Evolutionary conservation across 768 basidiomycete genomes (phyloP), one percentile per base, ranked within the genome.

Genomic region (Mycena epipterygia): DNA sequence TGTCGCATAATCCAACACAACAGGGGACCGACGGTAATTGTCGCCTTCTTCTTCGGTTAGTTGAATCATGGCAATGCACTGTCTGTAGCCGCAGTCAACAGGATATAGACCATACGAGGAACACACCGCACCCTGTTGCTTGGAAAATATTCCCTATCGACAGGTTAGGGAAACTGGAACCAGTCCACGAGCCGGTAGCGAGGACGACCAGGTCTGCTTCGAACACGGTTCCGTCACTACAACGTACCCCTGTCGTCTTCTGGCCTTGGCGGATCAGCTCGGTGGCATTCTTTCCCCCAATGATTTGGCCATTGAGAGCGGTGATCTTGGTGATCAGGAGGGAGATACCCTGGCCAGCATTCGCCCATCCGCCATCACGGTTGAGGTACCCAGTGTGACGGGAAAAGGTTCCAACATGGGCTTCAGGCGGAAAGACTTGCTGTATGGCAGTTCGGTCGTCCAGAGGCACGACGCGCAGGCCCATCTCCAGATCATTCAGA

Each of bases 151-250:
- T 77, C 19, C 85, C 81, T 42, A 93, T 76, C 16, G 82, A 79
- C 12, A 91, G 79, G 42, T 87, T 86, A 11, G 91, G 89, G 76
- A 97, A 95, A 1, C 91, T 79, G 2, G 91, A 91, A 12, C 94
- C 89, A 1, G 95, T 96, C 97, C 97, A 98, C 7, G 92, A 88
- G 27, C 96, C 95, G 17, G 90, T 83, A 11, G 94, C 90, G 37
- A 96, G 78, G 32, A 97, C 83, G 11, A 95, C 86, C 53, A 89
- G 73, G 61, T 91, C 87, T 1, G 91, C 93, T 19, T 81, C 73
- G 72, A 89, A 87, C 14, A 77, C 71, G 3, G 83, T 82, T 11
- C 92, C 94, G 76, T 91, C 89, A 25, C 79, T 79, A 70, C 93
- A 90, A 33, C 79, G 79, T 6, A 95, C 93, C 3, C 93, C 94